Base-by-base conservation (phyloP, 495 filamentous ascomycete species). In the Cercophora sp. region DNA sequence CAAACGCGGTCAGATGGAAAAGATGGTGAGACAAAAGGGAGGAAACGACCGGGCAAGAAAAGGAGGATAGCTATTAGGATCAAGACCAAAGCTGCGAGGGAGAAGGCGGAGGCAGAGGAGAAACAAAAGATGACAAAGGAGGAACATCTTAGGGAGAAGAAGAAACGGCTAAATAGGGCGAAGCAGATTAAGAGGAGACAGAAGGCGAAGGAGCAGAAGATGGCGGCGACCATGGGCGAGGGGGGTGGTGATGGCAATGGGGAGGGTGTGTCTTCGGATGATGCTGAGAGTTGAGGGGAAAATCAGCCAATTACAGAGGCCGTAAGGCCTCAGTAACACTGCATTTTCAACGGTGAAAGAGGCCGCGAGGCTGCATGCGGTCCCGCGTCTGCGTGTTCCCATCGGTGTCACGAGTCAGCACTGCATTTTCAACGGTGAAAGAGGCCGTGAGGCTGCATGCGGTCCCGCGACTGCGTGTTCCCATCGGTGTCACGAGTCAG, bases 31-130 rank as follows among this genome's bases (percentile, higher is more conserved):
- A 20, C 49, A 18, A 46, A 53, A 11, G 64, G 58, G 46, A 69
- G 58, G 42, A 76, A 71, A 53, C 65, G 73, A 43, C 69, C 72
- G 20, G 76, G 77, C 0, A 84, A 82, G 67, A 84, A 80, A 61
- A 54, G 59, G 22, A 67, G 80, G 49, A 76, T 82, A 37, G 60
- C 69, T 20, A 25, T 76, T 19, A 59, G 79, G 54, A 69, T 58
- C 22, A 62, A 64, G 46, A 58, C 66, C 37, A 65, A 64, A 55
- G 45, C 50, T 42, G 50, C 64, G 48, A 56, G 60, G 50, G 50
- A 58, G 46, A 59, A 44, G 45, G 48, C 64, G 48, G 55, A 59
- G 50, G 50, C 56, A 44, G 60, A 31, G 52, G 56, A 58, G 57
- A 58, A 55, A 11, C 37, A 55, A 6, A 63, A 67, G 39, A 60